Evolutionary conservation across 345 rosid genomes (phyloP).

Genomic region (Camelina neglecta): DNA sequence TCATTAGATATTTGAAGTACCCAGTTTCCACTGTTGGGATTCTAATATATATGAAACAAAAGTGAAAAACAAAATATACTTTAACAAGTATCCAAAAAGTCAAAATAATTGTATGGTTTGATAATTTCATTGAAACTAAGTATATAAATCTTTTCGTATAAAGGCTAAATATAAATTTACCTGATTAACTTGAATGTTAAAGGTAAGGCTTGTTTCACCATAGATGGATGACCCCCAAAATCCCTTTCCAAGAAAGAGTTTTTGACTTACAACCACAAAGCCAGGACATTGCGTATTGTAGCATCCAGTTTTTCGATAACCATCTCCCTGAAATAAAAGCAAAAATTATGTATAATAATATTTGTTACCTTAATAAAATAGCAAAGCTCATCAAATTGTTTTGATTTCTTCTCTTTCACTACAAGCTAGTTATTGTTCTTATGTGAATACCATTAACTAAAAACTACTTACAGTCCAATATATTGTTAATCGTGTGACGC

Average conservation of each 20-base stretch:
- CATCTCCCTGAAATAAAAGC: slow-evolving; percentile 12
- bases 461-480: slow-evolving; percentile 37
- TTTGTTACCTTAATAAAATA: neutral
- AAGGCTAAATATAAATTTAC: neutral
- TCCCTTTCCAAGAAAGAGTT: neutral
- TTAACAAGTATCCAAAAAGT: neutral
- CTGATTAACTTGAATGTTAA: neutral
- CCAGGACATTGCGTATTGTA: slow-evolving; percentile 41
- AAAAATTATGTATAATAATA: neutral
- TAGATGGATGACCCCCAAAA: slow-evolving; percentile 25
- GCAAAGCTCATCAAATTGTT: neutral
- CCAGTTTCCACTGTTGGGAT: slow-evolving; percentile 24
- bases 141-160: neutral
- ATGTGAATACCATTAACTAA: neutral
- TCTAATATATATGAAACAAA: slow-evolving; percentile 21
- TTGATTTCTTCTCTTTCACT: neutral
- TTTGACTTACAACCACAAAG: slow-evolving; percentile 29
- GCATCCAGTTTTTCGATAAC: slow-evolving; percentile 28
- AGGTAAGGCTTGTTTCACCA: neutral
- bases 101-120: neutral
- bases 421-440: neutral
- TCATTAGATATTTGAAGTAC: neutral
- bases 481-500: slow-evolving; percentile 31
- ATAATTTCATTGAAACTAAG: neutral
- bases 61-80: neutral